Evolutionary conservation across 1,284 basidiomycete genomes (phyloP), one percentile per base, ranked within the genome.

Genomic region (Cryptococcus hybrid): DNA sequence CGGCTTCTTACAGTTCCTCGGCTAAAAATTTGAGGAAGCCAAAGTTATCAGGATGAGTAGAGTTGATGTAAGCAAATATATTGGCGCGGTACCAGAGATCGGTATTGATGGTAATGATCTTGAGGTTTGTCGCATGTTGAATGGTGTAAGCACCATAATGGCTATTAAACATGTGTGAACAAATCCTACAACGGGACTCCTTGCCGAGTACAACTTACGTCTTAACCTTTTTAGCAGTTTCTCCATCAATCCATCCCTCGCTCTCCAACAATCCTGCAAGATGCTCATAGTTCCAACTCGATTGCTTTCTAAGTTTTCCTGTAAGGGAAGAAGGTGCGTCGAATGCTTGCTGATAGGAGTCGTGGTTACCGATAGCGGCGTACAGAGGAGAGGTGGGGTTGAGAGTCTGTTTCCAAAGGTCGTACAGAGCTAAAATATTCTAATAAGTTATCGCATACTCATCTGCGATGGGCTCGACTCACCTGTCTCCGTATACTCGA

Each of bases 131-230:
- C 5, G 73, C 66, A 18, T 88, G 84, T 61, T 82, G 81, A 15
- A 89, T 86, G 77, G 85, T 86, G 70, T 89, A 91, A 9, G 82
- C 88, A 7, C 85, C 83, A 66, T 90, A 90, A 73, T 91, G 88
- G 13, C 57, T 59, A 15, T 13, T 34, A 8, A 46, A 3, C 8
- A 4, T 43, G 40, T 43, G 40, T 9, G 18, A 8, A 8, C 35
- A 3, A 43, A 44, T 13, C 30, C 30, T 30, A 30, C 30, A 30
- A 30, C 30, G 30, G 30, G 30, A 30, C 30, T 30, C 30, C 30
- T 30, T 30, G 30, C 30, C 30, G 30, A 30, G 30, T 4, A 30
- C 30, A 9, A 58, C 57, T 55, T 15, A 59, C 1, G 84, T 78
- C 49, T 82, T 82, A 0, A 88, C 87, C 51, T 83, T 77, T 54